Conservation (phyloP, 805 yeast species). For the Schwanniomyces pseudopolymorphus region DNA sequence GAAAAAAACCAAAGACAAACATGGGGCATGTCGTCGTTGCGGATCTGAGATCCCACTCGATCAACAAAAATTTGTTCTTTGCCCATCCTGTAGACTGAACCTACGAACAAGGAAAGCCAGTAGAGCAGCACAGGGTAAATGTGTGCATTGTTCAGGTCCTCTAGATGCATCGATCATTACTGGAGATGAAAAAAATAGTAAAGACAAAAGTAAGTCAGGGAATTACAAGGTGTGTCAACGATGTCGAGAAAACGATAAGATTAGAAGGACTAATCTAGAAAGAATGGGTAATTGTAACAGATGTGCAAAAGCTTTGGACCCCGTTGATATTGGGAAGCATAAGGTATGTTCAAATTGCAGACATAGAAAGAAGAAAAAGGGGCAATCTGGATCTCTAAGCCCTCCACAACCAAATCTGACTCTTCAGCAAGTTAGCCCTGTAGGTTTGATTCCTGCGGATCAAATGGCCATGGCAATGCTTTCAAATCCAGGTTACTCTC, state of each 20-base stretch:
- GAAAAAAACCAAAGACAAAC: constrained; percentile 54
- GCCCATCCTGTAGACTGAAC: constrained; percentile 58
- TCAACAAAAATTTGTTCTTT: constrained; percentile 53
- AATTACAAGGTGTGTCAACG: constrained; percentile 64
- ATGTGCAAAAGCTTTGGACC: constrained; percentile 52
- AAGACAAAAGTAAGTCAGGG: constrained; percentile 18
- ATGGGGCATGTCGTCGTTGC: constrained; percentile 66
- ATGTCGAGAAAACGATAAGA: constrained; percentile 61
- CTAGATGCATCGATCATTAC: constrained; percentile 39
- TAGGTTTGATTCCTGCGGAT: constrained; percentile 8
- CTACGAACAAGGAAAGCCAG: constrained; percentile 55
- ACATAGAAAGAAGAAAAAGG: constrained; percentile 47
- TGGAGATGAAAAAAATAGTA: constrained; percentile 19
- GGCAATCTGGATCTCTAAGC: constrained; percentile 1
- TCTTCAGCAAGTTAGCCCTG: constrained; percentile 4
- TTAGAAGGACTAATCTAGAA: constrained; percentile 56
- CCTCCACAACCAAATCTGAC: constrained; percentile 4
- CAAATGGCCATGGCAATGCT: constrained; percentile 8
- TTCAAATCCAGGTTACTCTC: constrained; percentile 4
- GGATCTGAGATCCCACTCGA: constrained; percentile 54
- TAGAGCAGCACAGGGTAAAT: constrained; percentile 61
- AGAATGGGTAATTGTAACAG: constrained; percentile 61
- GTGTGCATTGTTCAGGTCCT: constrained; percentile 69
- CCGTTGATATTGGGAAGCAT: constrained; percentile 47
- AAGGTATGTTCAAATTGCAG: constrained; percentile 60